Conservation (phyloP, 2,329 filamentous ascomycete species). For the Periconia digitata region DNA sequence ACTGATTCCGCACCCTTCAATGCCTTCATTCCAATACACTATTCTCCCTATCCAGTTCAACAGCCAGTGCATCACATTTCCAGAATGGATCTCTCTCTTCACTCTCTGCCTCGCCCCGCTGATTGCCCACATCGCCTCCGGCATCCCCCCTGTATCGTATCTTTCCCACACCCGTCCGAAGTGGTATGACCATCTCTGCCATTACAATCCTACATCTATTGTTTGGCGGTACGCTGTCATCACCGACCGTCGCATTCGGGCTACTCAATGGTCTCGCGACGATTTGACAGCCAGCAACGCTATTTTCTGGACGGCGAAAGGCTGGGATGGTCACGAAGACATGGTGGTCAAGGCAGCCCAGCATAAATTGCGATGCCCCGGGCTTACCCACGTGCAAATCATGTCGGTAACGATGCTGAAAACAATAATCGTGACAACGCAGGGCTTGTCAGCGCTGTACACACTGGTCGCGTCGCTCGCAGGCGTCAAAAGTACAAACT, state of each 20-base stretch:
- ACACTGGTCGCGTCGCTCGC: slow-evolving; percentile 1
- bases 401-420: slow-evolving; percentile 15
- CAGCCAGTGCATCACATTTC: slow-evolving; percentile 16
- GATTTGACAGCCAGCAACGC: slow-evolving; percentile 38
- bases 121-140: slow-evolving; percentile 33
- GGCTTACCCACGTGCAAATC: slow-evolving; percentile 5
- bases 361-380: slow-evolving; percentile 6
- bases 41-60: slow-evolving; percentile 8
- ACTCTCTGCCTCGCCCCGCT: slow-evolving; percentile 38
- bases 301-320: slow-evolving; percentile 36
- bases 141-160: slow-evolving; percentile 22
- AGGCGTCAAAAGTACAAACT: neutral
- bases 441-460: slow-evolving; percentile 17
- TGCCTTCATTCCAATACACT: neutral
- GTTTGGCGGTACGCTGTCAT: slow-evolving; percentile 43
- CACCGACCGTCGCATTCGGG: slow-evolving; percentile 35
- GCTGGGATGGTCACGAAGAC: slow-evolving; percentile 40
- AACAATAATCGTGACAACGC: slow-evolving; percentile 15
- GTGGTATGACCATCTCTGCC: slow-evolving; percentile 34
- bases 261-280: slow-evolving; percentile 25
- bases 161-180: slow-evolving; percentile 16
- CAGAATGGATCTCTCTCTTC: slow-evolving; percentile 33
- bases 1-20: neutral
- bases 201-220: slow-evolving; percentile 43
- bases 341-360: slow-evolving; percentile 6